Evolutionary conservation across 140 eudicot genomes (phyloP), one percentile per base, ranked within the genome.

Genomic region (Oenanthe javanica): DNA sequence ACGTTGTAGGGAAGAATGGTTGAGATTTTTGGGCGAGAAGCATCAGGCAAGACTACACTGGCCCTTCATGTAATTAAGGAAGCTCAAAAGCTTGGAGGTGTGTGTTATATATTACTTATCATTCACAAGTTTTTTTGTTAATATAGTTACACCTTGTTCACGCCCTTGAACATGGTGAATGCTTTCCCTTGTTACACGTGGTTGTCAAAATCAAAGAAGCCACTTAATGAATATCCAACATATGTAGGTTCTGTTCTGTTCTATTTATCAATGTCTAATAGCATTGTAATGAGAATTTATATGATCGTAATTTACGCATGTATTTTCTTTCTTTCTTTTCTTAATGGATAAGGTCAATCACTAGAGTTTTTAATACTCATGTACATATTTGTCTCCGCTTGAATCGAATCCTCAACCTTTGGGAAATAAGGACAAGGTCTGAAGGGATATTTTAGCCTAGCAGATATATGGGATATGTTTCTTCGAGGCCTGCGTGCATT

Each of bases 21-120:
- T 69, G 99, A 95, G 79, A 89, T 95, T 57, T 95, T 88, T 80
- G 99, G 98, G 76, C 94, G 85, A 9, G 99, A 95, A 80, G 97
- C 93, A 72, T 95, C 99, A 54, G 99, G 99, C 75, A 95, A 95
- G 88, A 95, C 99, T 73, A 95, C 99, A 36, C 89, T 95, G 79
- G 97, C 99, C 61, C 91, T 95, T 43, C 95, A 92, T 84, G 87
- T 92, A 73, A 88, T 95, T 71, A 93, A 83, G 83, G 98, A 95
- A 86, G 98, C 99, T 84, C 99, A 95, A 86, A 92, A 91, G 84
- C 97, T 82, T 85, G 99, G 99, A 88, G 99, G 99, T 95, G 78
- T 48, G 46, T 66, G 50, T 64, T 40, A 45, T 25, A 23, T 63
- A 23, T 70, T 45, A 27, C 19, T 25, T 61, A 59, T 42, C 36